Conservation (phyloP, 768 basidiomycete genomes). For the Calvatia gigantea region DNA sequence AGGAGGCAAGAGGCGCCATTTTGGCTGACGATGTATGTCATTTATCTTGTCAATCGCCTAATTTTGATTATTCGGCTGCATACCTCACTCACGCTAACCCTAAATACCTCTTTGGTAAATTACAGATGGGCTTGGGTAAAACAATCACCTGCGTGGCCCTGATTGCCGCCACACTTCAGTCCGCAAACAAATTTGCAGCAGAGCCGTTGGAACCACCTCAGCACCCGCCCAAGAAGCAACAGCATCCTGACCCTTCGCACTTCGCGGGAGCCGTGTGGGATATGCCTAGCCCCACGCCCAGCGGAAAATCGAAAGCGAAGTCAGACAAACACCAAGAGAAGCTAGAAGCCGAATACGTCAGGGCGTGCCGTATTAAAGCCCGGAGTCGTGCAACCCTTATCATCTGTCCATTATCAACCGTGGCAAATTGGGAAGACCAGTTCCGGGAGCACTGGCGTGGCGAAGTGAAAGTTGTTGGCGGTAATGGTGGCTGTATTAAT, state of each 20-base stretch:
- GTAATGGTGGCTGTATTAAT: slow-evolving; percentile 48
- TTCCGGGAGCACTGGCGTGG: slow-evolving; percentile 97
- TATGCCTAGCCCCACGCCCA: slow-evolving; percentile 53
- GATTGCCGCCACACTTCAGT: slow-evolving; percentile 77
- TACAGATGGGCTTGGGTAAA: slow-evolving; percentile 96
- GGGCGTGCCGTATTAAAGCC: slow-evolving; percentile 74
- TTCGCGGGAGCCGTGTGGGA: slow-evolving; percentile 82
- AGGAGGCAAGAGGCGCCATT: slow-evolving; percentile 82
- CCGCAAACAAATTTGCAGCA: slow-evolving; percentile 64
- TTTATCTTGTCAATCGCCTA: slow-evolving; percentile 14
- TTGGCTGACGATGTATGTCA: slow-evolving; percentile 90
- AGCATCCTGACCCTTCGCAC: slow-evolving; percentile 45
- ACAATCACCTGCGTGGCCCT: slow-evolving; percentile 95
- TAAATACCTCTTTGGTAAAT: slow-evolving; percentile 12
- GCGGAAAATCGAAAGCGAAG: slow-evolving; percentile 50
- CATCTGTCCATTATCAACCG: slow-evolving; percentile 93
- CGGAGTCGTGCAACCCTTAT: slow-evolving; percentile 92
- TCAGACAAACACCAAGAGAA: slow-evolving; percentile 66
- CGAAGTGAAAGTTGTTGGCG: slow-evolving; percentile 79
- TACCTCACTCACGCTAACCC: slow-evolving; percentile 2
- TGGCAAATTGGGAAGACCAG: slow-evolving; percentile 99
- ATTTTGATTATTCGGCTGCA: not conserved
- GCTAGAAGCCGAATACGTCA: slow-evolving; percentile 62
- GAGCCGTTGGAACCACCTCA: slow-evolving; percentile 46
- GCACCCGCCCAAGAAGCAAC: slow-evolving; percentile 28